Percentiles rank a stretch among this genome's conserved stretches.
phyloP scores from a whole-genome alignment of 2,329 filamentous ascomycete species.

The Botryotinia globosa region DNA sequence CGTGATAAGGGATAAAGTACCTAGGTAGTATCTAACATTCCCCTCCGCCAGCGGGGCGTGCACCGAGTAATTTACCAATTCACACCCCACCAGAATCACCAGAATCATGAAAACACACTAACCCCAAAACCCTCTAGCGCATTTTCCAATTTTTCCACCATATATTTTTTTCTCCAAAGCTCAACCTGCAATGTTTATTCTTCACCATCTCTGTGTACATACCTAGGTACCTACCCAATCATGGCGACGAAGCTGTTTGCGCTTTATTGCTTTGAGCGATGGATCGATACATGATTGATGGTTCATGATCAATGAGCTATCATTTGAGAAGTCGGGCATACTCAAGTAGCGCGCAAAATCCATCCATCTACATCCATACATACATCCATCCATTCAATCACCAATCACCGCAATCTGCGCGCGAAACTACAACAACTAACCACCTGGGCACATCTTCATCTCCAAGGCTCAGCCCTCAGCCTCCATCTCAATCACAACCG shows the following conservation, averaged over 20 bases:
- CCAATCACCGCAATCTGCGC: neutral
- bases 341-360: too few relatives aligned
- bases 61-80: neutral
- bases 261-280: neutral
- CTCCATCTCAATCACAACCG: neutral
- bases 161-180: neutral
- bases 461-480: neutral
- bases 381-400: neutral
- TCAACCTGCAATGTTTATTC: neutral
- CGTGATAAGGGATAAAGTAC: too few relatives aligned
- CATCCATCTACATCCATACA: neutral
- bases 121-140: neutral
- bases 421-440: neutral
- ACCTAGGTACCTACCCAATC: neutral
- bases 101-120: neutral
- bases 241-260: neutral
- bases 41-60: neutral
- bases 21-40: too few relatives aligned
- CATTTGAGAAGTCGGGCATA: too few relatives aligned
- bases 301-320: neutral
- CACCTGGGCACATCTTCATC: neutral
- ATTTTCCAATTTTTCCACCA: neutral
- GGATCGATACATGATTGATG: neutral
- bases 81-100: neutral
- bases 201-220: neutral